A percentile compares a stretch with the other conserved stretches of the same genome.
Evolutionary conservation across 495 filamentous ascomycete species (phyloP).

Genomic region (Xylona heveae): DNA sequence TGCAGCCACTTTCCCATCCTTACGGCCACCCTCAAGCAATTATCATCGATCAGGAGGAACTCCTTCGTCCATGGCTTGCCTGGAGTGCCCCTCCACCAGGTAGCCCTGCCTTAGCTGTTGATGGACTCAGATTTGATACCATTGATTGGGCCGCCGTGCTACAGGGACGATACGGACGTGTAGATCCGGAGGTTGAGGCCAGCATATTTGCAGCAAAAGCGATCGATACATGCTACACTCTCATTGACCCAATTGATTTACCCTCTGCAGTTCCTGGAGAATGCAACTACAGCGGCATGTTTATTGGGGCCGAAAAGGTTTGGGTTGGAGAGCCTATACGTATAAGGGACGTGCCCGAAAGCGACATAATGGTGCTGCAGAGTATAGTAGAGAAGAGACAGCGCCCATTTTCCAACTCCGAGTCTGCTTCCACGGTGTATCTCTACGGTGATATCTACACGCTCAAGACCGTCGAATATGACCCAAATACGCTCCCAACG

Average conservation of each 20-base stretch:
- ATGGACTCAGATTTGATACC: slow-evolving; percentile 19
- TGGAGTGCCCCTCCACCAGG: slow-evolving; percentile 31
- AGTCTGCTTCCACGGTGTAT: slow-evolving; percentile 10
- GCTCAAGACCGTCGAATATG: slow-evolving; percentile 15
- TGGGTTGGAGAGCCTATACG: slow-evolving; percentile 37
- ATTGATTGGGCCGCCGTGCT: slow-evolving; percentile 28
- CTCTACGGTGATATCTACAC: slow-evolving; percentile 27
- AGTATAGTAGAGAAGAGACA: slow-evolving; percentile 16
- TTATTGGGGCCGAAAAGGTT: slow-evolving; percentile 38
- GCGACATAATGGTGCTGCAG: slow-evolving; percentile 29
- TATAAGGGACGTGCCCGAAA: slow-evolving; percentile 11
- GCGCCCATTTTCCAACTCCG: slow-evolving; percentile 5
- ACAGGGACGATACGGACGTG: slow-evolving; percentile 18
- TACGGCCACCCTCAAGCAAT: slow-evolving; percentile 13
- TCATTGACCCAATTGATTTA: slow-evolving; percentile 21
- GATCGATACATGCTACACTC: slow-evolving; percentile 32
- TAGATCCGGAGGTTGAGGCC: slow-evolving; percentile 33
- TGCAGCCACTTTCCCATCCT: slow-evolving; percentile 32
- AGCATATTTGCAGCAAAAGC: slow-evolving; percentile 36
- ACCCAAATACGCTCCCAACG: slow-evolving; percentile 10
- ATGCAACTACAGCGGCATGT: slow-evolving; percentile 31
- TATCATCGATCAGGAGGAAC: slow-evolving; percentile 17
- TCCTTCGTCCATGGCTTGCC: slow-evolving; percentile 37
- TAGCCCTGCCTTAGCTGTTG: slow-evolving; percentile 8
- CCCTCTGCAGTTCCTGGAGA: slow-evolving; percentile 18